Conservation (phyloP, 1,284 basidiomycete genomes). For the Malassezia equina region DNA sequence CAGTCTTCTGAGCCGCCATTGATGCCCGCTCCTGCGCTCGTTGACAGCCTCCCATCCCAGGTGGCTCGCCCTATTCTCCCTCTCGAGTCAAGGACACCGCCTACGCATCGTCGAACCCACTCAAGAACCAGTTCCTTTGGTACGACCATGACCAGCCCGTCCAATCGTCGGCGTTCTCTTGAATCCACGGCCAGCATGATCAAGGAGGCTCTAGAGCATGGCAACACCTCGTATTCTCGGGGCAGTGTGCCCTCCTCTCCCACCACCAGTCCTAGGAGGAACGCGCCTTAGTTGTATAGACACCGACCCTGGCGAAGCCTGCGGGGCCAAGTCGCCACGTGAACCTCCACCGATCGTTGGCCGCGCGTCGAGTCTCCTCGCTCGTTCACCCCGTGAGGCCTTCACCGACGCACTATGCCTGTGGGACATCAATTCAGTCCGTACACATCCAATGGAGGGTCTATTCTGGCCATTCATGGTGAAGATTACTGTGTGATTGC, state of each 20-base stretch:
- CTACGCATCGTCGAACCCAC: slow-evolving; percentile 58
- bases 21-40: slow-evolving; percentile 48
- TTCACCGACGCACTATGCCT: slow-evolving; percentile 6
- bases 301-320: background rate
- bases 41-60: background rate
- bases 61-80: background rate
- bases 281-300: background rate
- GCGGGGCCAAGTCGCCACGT: background rate
- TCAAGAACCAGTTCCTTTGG: slow-evolving; percentile 78
- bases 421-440: slow-evolving; percentile 44
- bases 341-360: slow-evolving; percentile 6
- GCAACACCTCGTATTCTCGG: background rate
- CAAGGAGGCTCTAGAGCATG: slow-evolving; percentile 51
- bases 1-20: slow-evolving; percentile 57
- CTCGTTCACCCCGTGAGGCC: background rate
- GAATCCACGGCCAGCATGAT: slow-evolving; percentile 95
- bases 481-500: slow-evolving; percentile 46
- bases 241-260: background rate
- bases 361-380: slow-evolving; percentile 1
- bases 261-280: background rate
- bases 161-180: slow-evolving; percentile 77
- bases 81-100: background rate
- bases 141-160: slow-evolving; percentile 91
- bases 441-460: slow-evolving; percentile 44
- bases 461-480: slow-evolving; percentile 44